Evolutionary conservation across 305 asterid species (phyloP), one percentile per base, ranked within the genome.

Genomic region (Lippia alba): DNA sequence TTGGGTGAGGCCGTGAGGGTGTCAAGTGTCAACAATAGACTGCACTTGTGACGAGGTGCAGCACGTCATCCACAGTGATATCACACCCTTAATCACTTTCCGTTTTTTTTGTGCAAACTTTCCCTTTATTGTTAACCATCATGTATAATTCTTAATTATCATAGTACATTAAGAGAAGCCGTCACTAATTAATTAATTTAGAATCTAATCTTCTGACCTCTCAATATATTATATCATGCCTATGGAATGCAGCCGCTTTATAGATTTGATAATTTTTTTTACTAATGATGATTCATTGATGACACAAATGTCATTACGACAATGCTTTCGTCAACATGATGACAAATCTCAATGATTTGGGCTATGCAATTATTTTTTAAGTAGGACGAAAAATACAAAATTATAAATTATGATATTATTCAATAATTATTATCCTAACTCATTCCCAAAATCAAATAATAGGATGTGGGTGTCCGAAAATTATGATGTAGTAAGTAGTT

Each of bases 221-320:
- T 59, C 61, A 70, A 18, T 50, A 36, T 39, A 18, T 50, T 44
- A 48, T 62, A 45, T n/a, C 53, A 8, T 36, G 41, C 0, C 5
- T n/a, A 44, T 69, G 30, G 58, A 34, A 9, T 40, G n/a, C 2
- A 8, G 8, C 19, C 19, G 24, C 39, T 18, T 32, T 9, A 61
- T 16, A 32, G 4, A 36, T 45, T 18, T 17, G 30, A 44, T 56
- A 48, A 17, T 15, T 39, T 64, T n/a, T 30, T 14, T 33, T 16
- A 17, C 10, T 40, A 20, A 34, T 60, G 32, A 60, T 55, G 45
- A 19, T 59, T 34, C 20, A 15, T 64, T 50, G 11, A 70, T 69
- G 71, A 50, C 68, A 60, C 24, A 20, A 24, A 32, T 56, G 15
- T 17, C 62, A 39, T 58, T 56, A 64, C 71, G 53, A 4, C 40